These are phyloP conservation scores for Cotoneaster glaucophyllus DNA, from an alignment of 306 rosid species.

Conservation along the genomic window DNA sequence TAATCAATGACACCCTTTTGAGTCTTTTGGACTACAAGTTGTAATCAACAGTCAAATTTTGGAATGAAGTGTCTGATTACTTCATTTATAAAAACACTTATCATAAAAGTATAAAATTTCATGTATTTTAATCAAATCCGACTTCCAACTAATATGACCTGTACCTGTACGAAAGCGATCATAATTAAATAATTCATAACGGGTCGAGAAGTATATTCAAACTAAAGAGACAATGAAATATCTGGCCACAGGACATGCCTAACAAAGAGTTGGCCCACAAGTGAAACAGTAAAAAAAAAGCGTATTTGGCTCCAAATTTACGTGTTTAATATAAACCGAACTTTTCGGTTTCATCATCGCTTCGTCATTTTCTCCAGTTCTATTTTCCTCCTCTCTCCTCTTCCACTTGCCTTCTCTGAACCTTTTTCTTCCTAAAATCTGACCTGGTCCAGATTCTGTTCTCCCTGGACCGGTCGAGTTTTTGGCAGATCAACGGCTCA, in stretches of 20 bases:
- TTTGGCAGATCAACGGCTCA: slow-evolving; percentile 9
- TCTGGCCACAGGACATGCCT: no score
- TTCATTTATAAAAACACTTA: no score
- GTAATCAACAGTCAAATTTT: no score
- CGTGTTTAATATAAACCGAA: not conserved
- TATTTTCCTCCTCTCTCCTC: not conserved
- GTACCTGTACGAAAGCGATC: rapidly evolving
- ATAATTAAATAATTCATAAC: not conserved
- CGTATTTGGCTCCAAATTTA: not conserved
- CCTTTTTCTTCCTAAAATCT: not conserved
- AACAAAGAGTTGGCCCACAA: not conserved
- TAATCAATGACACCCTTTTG: no score
- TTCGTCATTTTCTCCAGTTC: not conserved
- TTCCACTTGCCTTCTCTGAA: not conserved
- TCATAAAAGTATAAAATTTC: no score
- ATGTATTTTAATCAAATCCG: no score
- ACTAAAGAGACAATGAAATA: no score
- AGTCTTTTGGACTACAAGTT: no score
- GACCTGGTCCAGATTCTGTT: not conserved
- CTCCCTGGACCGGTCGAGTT: slow-evolving; percentile 23
- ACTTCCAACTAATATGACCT: no score
- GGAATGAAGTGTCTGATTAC: no score
- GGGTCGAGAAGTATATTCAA: not conserved
- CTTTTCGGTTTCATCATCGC: slow-evolving; percentile 5
- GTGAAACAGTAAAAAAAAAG: not conserved